Percentiles rank a stretch among this genome's conserved stretches.
These are phyloP conservation scores for Plasmodium chabaudi DNA, from an alignment of 169 alveolate genomes.

Conservation along the genomic window DNA sequence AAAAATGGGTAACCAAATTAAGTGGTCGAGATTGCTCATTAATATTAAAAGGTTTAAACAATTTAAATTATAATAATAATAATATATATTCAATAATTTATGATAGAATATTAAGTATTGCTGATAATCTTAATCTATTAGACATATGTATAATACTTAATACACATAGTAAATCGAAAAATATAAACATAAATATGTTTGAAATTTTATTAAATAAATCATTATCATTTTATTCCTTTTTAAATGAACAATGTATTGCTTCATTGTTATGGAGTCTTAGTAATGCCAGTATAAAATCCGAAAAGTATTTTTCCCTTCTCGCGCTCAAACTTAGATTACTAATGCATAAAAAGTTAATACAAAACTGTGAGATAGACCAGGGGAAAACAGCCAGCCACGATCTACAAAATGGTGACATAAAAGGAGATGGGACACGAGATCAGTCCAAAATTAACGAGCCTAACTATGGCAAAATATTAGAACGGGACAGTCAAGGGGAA, in stretches of 20 bases:
- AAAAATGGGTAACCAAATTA: conserved; percentile 56
- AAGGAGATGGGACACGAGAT: background rate
- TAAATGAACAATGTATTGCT: conserved; percentile 74
- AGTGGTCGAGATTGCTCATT: conserved; percentile 74
- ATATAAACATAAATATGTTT: conserved; percentile 46
- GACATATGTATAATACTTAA: conserved; percentile 73
- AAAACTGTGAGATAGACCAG: background rate
- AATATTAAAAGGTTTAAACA: conserved; percentile 63
- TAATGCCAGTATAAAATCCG: conserved; percentile 70
- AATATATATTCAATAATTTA: conserved; percentile 26
- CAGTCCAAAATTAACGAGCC: background rate
- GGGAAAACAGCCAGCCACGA: background rate
- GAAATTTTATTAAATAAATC: conserved; percentile 71
- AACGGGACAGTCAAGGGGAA: background rate
- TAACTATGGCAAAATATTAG: background rate
- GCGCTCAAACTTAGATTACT: conserved; percentile 25
- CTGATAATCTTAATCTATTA: conserved; percentile 38
- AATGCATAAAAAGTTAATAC: conserved; percentile 27
- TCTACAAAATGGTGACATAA: background rate
- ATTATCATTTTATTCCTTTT: conserved; percentile 30
- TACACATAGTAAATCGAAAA: conserved; percentile 68
- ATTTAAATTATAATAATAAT: conserved; percentile 36
- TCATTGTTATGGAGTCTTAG: conserved; percentile 74
- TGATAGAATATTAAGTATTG: conserved; percentile 32
- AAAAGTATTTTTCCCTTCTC: conserved; percentile 54